phyloP scores from a whole-genome alignment of 306 rosid species.

The Fragaria nilgerrensis region DNA sequence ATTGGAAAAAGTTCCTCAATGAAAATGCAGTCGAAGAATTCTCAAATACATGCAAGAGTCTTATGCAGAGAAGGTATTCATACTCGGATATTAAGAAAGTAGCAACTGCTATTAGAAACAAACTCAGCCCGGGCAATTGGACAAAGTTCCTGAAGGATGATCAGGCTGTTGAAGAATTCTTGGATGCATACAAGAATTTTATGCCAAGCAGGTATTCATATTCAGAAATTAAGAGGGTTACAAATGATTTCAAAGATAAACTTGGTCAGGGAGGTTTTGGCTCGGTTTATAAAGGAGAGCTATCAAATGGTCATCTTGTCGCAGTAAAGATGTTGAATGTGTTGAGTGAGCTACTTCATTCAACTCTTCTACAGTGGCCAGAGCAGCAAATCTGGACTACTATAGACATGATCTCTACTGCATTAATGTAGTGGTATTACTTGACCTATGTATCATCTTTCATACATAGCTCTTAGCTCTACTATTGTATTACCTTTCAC shows the following conservation, averaged over 20 bases:
- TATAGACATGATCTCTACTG: no score
- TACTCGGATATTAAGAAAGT: not conserved
- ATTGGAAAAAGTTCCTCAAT: no score
- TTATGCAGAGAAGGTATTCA: not conserved
- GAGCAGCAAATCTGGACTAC: no score
- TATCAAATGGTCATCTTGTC: conserved; percentile 3
- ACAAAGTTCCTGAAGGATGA: not conserved
- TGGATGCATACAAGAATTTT: conserved; percentile 3
- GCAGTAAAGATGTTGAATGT: conserved; percentile 9
- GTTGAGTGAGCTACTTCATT: no score
- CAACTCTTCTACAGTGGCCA: no score
- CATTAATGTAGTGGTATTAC: no score
- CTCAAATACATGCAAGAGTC: not conserved
- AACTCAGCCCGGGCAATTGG: not conserved
- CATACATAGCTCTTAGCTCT: no score
- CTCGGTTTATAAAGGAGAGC: conserved; percentile 5
- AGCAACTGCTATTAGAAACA: not conserved
- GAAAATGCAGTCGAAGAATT: not conserved
- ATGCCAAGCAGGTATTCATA: conserved; percentile 5
- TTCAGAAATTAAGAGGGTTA: not conserved
- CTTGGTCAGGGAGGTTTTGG: conserved; percentile 13
- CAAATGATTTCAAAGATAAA: not conserved
- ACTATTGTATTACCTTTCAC: no score
- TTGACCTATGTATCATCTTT: no score
- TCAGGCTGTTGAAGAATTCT: not conserved